Evolutionary conservation across 176 grass and related monocot genomes (phyloP).

Genomic region (Coix lacrymajobi): DNA sequence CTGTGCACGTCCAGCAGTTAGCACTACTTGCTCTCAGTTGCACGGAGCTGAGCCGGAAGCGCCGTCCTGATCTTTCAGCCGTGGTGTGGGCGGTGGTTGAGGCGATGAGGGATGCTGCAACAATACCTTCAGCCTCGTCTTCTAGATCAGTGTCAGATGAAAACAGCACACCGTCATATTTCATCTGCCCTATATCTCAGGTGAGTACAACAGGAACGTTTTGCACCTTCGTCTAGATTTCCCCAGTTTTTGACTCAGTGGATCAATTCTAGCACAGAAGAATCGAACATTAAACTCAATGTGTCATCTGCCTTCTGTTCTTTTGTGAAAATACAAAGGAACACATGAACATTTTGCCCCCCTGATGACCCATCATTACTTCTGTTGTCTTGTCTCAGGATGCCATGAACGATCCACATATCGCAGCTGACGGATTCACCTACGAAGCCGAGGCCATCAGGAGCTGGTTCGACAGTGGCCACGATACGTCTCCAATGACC

Average conservation of each 20-base stretch:
- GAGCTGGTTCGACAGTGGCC: constrained; percentile 14
- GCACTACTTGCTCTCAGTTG: constrained; percentile 34
- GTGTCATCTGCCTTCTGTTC: background rate
- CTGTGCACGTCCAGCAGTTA: constrained; percentile 11
- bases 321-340: background rate
- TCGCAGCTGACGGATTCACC: constrained; percentile 41
- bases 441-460: constrained; percentile 36
- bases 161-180: constrained; percentile 18
- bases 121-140: constrained; percentile 21
- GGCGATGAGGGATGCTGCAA: constrained; percentile 11
- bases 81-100: constrained; percentile 27
- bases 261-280: background rate
- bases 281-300: background rate
- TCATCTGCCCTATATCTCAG: constrained; percentile 41
- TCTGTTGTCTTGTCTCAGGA: constrained; percentile 14
- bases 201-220: background rate
- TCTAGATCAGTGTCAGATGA: constrained; percentile 20
- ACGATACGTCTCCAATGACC: constrained; percentile 37
- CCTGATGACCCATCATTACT: background rate
- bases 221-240: background rate
- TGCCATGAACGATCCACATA: constrained; percentile 36
- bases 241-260: background rate
- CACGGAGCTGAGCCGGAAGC: constrained; percentile 30
- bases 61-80: constrained; percentile 30
- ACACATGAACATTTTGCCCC: background rate